Conservation (phyloP, 2,329 filamentous ascomycete species). For the Penicillium sp. region DNA sequence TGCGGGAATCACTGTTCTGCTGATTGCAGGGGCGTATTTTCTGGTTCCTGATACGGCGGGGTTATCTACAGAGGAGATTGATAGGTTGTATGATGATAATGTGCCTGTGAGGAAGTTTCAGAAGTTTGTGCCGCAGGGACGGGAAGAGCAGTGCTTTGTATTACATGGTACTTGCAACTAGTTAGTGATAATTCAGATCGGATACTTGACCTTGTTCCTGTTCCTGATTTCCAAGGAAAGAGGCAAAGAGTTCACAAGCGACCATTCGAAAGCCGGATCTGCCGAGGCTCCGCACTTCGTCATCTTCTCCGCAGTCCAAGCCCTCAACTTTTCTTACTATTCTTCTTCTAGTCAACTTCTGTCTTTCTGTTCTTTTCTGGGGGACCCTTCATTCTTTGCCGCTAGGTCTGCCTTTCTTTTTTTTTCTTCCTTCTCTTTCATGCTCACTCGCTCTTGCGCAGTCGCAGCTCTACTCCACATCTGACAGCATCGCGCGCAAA, state of each 20-base stretch:
- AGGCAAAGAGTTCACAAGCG: neutral
- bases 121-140: neutral
- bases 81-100: conserved; percentile 11
- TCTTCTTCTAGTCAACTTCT: neutral
- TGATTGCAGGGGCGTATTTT: neutral
- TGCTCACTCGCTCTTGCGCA: neutral
- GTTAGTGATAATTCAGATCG: neutral
- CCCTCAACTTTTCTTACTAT: neutral
- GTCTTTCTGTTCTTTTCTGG: neutral
- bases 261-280: neutral
- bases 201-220: neutral
- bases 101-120: conserved; percentile 5
- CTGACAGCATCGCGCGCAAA: neutral
- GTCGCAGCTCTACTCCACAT: neutral
- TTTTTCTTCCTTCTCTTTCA: neutral
- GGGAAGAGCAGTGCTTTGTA: neutral
- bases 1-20: conserved; percentile 7
- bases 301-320: neutral
- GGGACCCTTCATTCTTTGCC: neutral
- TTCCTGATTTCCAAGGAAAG: neutral
- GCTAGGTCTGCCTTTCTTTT: neutral
- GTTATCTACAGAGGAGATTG: conserved; percentile 10
- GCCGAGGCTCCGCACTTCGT: conserved; percentile 2
- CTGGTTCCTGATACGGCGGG: conserved; percentile 4
- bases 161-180: neutral